A percentile compares a stretch with the other conserved stretches of the same genome.
Evolutionary conservation across 257 asterid species (phyloP).

Genomic region (Plectranthus barbatus): DNA sequence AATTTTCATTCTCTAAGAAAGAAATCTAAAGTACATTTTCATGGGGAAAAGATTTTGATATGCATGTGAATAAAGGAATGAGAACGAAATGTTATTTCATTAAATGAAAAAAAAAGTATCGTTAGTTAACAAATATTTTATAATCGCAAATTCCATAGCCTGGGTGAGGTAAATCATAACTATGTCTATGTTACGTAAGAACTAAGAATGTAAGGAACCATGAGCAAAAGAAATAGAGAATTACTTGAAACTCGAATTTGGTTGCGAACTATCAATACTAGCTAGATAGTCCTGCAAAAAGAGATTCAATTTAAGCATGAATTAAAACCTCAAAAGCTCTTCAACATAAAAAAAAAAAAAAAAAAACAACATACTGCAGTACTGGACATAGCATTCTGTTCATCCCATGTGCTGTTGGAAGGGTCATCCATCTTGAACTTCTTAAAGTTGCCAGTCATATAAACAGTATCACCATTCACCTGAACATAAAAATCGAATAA

Average conservation of each 20-base stretch:
- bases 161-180: too few species aligned
- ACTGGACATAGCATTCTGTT: constrained; percentile 59
- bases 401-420: constrained; percentile 66
- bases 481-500: constrained; percentile 18
- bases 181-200: too few species aligned
- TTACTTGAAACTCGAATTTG: constrained; percentile 62
- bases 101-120: too few species aligned
- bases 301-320: neutral
- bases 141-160: too few species aligned
- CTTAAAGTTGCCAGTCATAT: constrained; percentile 77
- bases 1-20: too few species aligned
- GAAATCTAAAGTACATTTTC: too few species aligned
- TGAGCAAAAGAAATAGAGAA: constrained; percentile 10
- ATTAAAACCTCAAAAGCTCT: constrained; percentile 6
- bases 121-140: too few species aligned
- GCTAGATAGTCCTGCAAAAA: constrained; percentile 70
- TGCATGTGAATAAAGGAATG: too few species aligned
- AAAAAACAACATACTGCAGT: constrained; percentile 65
- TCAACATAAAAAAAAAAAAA: neutral
- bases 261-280: constrained; percentile 46
- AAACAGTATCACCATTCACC: constrained; percentile 92
- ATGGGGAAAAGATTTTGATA: too few species aligned
- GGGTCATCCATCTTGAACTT: constrained; percentile 72
- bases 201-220: neutral
- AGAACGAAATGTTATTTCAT: too few species aligned